Base-by-base conservation (phyloP, 2,329 filamentous ascomycete genomes). In the Mollisiaceae sp. region DNA sequence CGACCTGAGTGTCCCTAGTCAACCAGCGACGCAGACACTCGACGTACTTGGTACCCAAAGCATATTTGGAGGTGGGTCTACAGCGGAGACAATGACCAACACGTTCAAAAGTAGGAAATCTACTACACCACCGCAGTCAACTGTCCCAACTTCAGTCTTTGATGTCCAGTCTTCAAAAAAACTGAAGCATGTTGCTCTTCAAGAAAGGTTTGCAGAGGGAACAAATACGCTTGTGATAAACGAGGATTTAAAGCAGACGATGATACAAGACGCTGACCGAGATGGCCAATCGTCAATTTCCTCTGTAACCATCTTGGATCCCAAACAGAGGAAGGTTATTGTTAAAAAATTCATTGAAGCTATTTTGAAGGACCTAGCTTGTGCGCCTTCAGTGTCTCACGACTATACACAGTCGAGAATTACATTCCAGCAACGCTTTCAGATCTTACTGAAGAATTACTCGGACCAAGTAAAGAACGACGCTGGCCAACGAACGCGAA, bases 291-390 rank as follows among this genome's bases (percentile, higher is more conserved):
- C 60, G 35, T 20, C 27, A 18, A 39, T 56, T 24, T 62, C 60
- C 18, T 39, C 27, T 36, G 18, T 62, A 20, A 55, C 47, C 1
- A 5, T 55, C 15, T 41, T 62, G 32, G 50, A 62, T 56, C 11
- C 32, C 5, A 62, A 56, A 18, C 45, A 62, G 35, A 62, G 50
- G 12, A 22, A 43, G 14, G 60, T 39, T 32, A 62, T 62, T 20
- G 27, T 54, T 6, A 62, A 54, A 22, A 62, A 41, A 18, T 62
- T 62, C 36, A 39, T 43, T 8, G 45, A 62, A 9, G 60, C 60
- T 15, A 43, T 62, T 55, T n/a, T 52, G 27, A 55, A 55, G 2
- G 50, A 35, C 6, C 12, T 62, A 14, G 8, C 27, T 39, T 18
- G 11, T 9, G 20, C 22, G 11, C 47, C 24, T 32, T 24, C 45